Evolutionary conservation across 2,329 filamentous ascomycete genomes (phyloP), one percentile per base, ranked within the genome.

Genomic region (Simplicillium sp.): DNA sequence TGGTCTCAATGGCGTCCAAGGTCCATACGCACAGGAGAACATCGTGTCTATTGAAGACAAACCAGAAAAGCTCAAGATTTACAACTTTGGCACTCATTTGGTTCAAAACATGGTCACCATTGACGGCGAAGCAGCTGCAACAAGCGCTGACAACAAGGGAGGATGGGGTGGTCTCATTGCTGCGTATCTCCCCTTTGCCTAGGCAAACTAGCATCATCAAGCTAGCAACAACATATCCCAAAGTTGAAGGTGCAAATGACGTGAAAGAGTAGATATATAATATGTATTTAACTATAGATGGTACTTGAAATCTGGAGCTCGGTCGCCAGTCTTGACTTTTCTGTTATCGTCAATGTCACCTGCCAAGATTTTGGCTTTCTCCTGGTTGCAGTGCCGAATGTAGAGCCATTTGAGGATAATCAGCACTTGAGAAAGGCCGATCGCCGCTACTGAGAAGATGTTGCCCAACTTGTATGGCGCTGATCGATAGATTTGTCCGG

Each of bases 251-350:
- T 6, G 20, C 5, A 9, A 25, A 25, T 25, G 20, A 25, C 9
- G 20, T 25, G 6, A 25, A 25, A 25, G 6, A 25, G 20, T 25
- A 25, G 5, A 25, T 25, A 9, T 6, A 25, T 9, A 25, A 9
- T 25, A 25, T 5, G 6, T 25, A 25, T 25, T 25, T 25, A 25
- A 25, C 31, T 46, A 60, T 12, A 58, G 39, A 50, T 68, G 65
- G 48, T 71, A 73, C 34, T 58, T 61, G 44, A 72, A 73, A 39
- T 71, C 67, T 39, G 70, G 43, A 29, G 60, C 68, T 15, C 60
- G 50, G 46, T 73, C 70, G 2, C 69, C 70, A 1, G 65, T 68
- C 48, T 53, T 64, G 2, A 71, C 58, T 39, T 60, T 64, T 36
- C 70, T 54, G 31, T 46, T 62, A 45, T 73, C 69, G 41, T 65